These are phyloP conservation scores for Saussurea involucrata DNA, from an alignment of 129 eudicot genomes.

Conservation along the genomic window DNA sequence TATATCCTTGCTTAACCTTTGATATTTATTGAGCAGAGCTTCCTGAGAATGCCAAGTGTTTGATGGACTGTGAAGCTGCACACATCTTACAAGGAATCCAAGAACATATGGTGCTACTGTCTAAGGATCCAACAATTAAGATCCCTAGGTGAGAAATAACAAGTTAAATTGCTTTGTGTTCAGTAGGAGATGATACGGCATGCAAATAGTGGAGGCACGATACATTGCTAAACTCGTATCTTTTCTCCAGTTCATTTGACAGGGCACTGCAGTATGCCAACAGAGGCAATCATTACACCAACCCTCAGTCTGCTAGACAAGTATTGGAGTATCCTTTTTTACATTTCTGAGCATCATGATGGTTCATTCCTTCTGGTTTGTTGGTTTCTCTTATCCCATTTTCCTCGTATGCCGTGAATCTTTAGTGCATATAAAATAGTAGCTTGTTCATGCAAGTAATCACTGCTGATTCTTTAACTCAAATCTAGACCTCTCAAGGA, in stretches of 20 bases:
- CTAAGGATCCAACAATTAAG: slow-evolving; percentile 77
- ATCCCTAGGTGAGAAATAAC: slow-evolving; percentile 58
- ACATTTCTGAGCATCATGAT: background rate
- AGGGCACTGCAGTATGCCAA: slow-evolving; percentile 76
- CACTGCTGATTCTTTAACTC: slow-evolving; percentile 47
- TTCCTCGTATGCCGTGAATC: background rate
- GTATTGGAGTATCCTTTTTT: slow-evolving; percentile 74
- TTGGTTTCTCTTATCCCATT: background rate
- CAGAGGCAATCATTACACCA: slow-evolving; percentile 42
- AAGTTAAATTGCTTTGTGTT: background rate
- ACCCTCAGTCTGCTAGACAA: slow-evolving; percentile 56
- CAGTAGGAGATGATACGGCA: background rate
- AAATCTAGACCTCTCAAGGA: slow-evolving; percentile 60
- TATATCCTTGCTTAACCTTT: slow-evolving; percentile 7
- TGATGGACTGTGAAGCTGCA: slow-evolving; percentile 93
- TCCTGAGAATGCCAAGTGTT: slow-evolving; percentile 55
- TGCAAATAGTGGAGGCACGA: background rate
- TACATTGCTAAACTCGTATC: background rate
- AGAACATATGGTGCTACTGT: slow-evolving; percentile 78
- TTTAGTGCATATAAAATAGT: background rate
- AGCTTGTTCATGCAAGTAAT: background rate
- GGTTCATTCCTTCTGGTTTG: background rate
- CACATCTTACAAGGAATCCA: slow-evolving; percentile 76
- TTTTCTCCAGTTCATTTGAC: slow-evolving; percentile 66
- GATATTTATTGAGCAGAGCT: slow-evolving; percentile 47